Evolutionary conservation across 441 rosid genomes (phyloP), one percentile per base, ranked within the genome.

Genomic region (Erysimum cheiri): DNA sequence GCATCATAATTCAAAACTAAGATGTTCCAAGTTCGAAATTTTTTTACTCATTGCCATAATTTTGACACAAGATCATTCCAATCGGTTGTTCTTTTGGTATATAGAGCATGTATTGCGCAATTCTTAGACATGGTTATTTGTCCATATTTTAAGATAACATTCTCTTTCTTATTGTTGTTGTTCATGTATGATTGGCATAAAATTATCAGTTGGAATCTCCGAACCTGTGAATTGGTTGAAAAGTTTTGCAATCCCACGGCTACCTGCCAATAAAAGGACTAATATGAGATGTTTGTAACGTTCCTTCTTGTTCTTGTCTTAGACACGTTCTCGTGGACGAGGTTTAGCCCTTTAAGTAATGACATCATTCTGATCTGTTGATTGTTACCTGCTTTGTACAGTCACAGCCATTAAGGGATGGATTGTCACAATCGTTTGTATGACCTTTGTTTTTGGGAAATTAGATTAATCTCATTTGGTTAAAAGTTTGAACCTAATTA

Each of bases 301-400:
- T 11, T 36, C 35, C 33, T 22, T 22, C 1, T 24, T 5, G 47
- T 64, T 35, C 35, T 33, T 46, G 57, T 48, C 68, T 17, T 6
- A 19, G 14, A 28, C 28, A 50, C 19, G 22, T 4, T 39, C 60
- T 26, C 26, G 62, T 54, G 53, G 60, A 40, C 11, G 49, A 17
- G n/a, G 24, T 12, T 22, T 22, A 22, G 2, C 24, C 24, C 24
- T 22, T 43, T 13, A 33, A 32, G 37, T 26, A 35, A 15, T 47
- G 49, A 33, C 35, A 9, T 67, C 54, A 32, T 11, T 12, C 33
- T 32, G 26, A 44, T 32, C 7, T 68, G 37, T 46, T 55, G 32
- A 43, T 22, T 37, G 44, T 33, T 44, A 56, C 57, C 64, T 57
- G 28, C 47, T 57, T 13, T 56, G 46, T 43, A 43, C 15, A 31